These are phyloP conservation scores for Tuber calosporum DNA, from an alignment of 495 filamentous ascomycete species.

Conservation along the genomic window DNA sequence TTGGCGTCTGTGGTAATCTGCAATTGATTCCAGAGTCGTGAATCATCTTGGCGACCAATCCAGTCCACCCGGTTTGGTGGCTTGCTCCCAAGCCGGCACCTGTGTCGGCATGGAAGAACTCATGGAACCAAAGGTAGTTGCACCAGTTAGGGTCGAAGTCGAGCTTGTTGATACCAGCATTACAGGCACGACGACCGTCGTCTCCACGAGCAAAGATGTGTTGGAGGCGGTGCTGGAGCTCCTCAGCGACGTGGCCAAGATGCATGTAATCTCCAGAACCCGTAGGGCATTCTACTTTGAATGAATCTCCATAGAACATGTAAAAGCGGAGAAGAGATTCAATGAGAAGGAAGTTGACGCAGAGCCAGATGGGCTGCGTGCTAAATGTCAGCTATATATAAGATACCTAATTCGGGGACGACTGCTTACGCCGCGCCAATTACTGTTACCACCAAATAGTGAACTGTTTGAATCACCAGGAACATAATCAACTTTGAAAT, in stretches of 20 bases:
- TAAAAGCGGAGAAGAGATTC: constrained; percentile 88
- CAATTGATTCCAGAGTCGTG: constrained; percentile 92
- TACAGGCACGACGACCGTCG: constrained; percentile 78
- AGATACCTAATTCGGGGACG: neutral
- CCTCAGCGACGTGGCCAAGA: constrained; percentile 89
- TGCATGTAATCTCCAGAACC: constrained; percentile 95
- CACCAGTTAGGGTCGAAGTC: constrained; percentile 90
- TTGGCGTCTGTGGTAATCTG: constrained; percentile 85
- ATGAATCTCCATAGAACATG: constrained; percentile 83
- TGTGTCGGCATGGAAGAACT: constrained; percentile 91
- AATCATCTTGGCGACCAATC: constrained; percentile 89
- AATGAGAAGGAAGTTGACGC: constrained; percentile 89
- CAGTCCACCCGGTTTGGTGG: constrained; percentile 98
- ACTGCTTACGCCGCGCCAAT: constrained; percentile 62
- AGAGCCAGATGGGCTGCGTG: constrained; percentile 77
- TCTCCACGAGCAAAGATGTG: constrained; percentile 80
- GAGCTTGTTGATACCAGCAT: constrained; percentile 69
- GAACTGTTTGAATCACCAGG: constrained; percentile 90
- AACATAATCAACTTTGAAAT: constrained; percentile 81
- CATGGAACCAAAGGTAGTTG: constrained; percentile 90
- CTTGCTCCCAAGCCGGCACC: constrained; percentile 85
- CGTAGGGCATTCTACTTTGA: constrained; percentile 87
- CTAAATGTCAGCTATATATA: neutral
- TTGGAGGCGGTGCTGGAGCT: constrained; percentile 89
- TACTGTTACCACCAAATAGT: constrained; percentile 93